Evolutionary conservation across 2,329 filamentous ascomycete species (phyloP).

Genomic region (Microsporum canis): DNA sequence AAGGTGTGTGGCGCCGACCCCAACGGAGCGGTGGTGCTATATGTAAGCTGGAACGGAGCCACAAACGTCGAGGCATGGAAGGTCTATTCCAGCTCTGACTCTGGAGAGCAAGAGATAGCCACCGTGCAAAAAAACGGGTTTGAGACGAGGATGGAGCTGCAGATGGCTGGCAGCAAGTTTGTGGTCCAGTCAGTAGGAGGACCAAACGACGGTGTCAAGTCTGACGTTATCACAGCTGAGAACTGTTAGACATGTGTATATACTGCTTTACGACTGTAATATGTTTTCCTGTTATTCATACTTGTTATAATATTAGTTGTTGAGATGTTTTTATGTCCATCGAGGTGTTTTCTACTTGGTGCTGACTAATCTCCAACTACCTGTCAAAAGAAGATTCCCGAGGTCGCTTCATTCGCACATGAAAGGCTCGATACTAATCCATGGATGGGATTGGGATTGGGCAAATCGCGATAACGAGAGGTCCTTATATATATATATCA

Average conservation of each 20-base stretch:
- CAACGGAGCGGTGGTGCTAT: neutral
- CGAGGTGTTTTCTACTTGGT: no score
- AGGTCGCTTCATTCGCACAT: no score
- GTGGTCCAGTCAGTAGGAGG: slow-evolving; percentile 8
- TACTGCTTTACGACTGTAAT: neutral
- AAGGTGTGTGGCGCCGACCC: neutral
- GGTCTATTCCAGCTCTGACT: neutral
- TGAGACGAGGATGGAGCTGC: slow-evolving; percentile 4
- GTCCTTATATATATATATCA: neutral
- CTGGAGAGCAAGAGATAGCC: neutral
- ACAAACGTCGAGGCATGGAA: slow-evolving; percentile 10
- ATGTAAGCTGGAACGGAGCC: slow-evolving; percentile 14
- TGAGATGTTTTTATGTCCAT: no score
- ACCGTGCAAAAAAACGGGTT: slow-evolving; percentile 6
- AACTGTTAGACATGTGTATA: neutral
- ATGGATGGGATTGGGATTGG: no score
- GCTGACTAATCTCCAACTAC: no score
- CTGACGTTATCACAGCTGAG: slow-evolving; percentile 3
- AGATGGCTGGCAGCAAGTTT: neutral
- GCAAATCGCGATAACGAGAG: no score
- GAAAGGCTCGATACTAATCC: no score
- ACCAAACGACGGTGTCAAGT: slow-evolving; percentile 6
- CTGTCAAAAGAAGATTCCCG: no score
- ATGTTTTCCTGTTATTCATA: neutral
- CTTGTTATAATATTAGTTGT: no score